Evolutionary conservation across 2,329 filamentous ascomycete genomes (phyloP), one percentile per base, ranked within the genome.

Genomic region (Clonostachys byssicola): DNA sequence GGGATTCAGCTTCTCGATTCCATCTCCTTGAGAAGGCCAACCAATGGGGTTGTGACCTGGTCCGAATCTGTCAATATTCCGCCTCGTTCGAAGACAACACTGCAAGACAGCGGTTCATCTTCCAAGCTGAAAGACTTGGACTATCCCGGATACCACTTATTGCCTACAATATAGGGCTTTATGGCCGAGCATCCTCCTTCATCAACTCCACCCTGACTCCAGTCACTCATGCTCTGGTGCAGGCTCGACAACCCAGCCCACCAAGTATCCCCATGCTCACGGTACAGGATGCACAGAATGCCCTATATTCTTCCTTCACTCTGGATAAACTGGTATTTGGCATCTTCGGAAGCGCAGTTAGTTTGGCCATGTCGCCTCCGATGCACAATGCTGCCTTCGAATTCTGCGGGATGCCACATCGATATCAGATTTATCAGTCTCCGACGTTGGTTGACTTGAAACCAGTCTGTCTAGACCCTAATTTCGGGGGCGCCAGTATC

Each of bases 321-420:
- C 69, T 80, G 41, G 78, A 82, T 40, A 74, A 77, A 0, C 73
- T 84, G 63, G 70, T 77, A 20, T 82, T 81, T 54, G 80, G 78
- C 49, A 77, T 85, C 49, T 76, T 83, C 42, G 81, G 81, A 20
- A 78, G 73, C 35, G 78, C 74, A 47, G 72, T 80, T 14, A 75
- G 70, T 40, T 83, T 80, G 59, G 82, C 76, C 54, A 62, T 84
- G 45, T 84, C 80, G 23, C 81, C 81, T 5, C 76, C 75, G 13
- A 85, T 85, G 80, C 81, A 85, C 57, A 81, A 78, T 47, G 73
- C 78, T 18, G 80, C 80, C 7, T 85, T 79, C 55, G 64, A 69
- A 42, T 70, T 68, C 5, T 81, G 75, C 52, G 80, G 80, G 0
- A 77, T 85, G 72, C 77, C 74, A 10, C 81, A 85, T 55, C 62